phyloP scores from a whole-genome alignment of 108 stramenopile genomes.

The Parietichytrium sp. region DNA sequence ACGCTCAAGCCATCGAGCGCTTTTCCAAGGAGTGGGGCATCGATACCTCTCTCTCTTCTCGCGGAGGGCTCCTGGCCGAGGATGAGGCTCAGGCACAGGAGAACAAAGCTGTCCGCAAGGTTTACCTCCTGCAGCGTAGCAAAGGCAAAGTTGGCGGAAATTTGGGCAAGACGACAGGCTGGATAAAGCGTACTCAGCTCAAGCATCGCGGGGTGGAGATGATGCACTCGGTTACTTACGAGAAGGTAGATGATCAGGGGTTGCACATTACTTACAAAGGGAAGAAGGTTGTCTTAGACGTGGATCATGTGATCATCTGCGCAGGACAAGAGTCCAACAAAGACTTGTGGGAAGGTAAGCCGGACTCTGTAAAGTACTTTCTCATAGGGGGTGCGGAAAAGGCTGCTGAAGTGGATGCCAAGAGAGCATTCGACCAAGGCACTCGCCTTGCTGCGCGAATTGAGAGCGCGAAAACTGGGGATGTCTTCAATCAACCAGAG shows the following conservation, averaged over 20 bases:
- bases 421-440: constrained; percentile 96
- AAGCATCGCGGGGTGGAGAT: constrained; percentile 79
- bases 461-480: constrained; percentile 51
- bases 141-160: constrained; percentile 80
- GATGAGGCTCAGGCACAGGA: neutral
- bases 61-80: constrained; percentile 41
- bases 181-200: constrained; percentile 91
- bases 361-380: constrained; percentile 60
- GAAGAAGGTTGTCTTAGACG: constrained; percentile 68
- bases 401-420: constrained; percentile 93
- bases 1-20: constrained; percentile 65
- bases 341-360: constrained; percentile 51
- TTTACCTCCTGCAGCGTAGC: constrained; percentile 87
- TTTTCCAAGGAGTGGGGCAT: constrained; percentile 91
- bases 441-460: constrained; percentile 76
- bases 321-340: constrained; percentile 78
- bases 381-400: constrained; percentile 84
- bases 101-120: constrained; percentile 57
- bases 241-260: constrained; percentile 82
- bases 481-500: constrained; percentile 58
- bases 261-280: constrained; percentile 73
- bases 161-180: constrained; percentile 91
- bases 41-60: constrained; percentile 60
- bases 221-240: constrained; percentile 77
- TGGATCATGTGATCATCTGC: constrained; percentile 89